These are phyloP conservation scores for Shiraia sp. DNA, from an alignment of 2,329 filamentous ascomycete genomes.

Conservation along the genomic window DNA sequence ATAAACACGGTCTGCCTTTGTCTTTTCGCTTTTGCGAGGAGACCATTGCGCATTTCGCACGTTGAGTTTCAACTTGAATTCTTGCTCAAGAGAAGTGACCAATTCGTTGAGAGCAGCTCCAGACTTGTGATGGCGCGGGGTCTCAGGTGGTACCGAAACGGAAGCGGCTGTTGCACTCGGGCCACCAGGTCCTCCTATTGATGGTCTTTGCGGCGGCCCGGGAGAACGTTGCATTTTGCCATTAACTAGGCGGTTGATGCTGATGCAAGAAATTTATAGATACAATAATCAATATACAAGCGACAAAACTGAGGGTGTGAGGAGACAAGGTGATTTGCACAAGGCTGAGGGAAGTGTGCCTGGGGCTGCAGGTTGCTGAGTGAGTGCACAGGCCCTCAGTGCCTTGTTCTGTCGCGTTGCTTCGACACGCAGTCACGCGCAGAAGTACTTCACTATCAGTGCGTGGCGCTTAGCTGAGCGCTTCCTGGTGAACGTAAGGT, in stretches of 20 bases:
- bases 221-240: slow-evolving; percentile 10
- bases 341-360: slow-evolving; percentile 25
- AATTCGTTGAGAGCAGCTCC: slow-evolving; percentile 19
- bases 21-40: slow-evolving; percentile 14
- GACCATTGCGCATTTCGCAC: slow-evolving; percentile 22
- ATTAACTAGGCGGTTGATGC: too few relatives aligned
- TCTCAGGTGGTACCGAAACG: slow-evolving; percentile 15
- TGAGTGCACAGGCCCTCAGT: slow-evolving; percentile 14
- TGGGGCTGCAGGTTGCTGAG: slow-evolving; percentile 25
- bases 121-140: slow-evolving; percentile 16
- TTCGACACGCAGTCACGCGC: slow-evolving; percentile 24
- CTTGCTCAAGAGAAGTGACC: slow-evolving; percentile 21
- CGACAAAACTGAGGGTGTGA: not conserved
- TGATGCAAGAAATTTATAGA: too few relatives aligned
- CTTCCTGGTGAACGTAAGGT: too few relatives aligned
- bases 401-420: slow-evolving; percentile 9
- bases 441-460: too few relatives aligned
- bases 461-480: too few relatives aligned
- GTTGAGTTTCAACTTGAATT: slow-evolving; percentile 26
- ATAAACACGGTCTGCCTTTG: slow-evolving; percentile 15
- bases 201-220: slow-evolving; percentile 3
- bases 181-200: slow-evolving; percentile 1
- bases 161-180: slow-evolving; percentile 6
- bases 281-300: not conserved
- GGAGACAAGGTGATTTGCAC: slow-evolving; percentile 1